Percentiles rank a stretch among this genome's conserved stretches.
phyloP scores from a whole-genome alignment of 129 eudicot genomes.

The Lonicera japonica region DNA sequence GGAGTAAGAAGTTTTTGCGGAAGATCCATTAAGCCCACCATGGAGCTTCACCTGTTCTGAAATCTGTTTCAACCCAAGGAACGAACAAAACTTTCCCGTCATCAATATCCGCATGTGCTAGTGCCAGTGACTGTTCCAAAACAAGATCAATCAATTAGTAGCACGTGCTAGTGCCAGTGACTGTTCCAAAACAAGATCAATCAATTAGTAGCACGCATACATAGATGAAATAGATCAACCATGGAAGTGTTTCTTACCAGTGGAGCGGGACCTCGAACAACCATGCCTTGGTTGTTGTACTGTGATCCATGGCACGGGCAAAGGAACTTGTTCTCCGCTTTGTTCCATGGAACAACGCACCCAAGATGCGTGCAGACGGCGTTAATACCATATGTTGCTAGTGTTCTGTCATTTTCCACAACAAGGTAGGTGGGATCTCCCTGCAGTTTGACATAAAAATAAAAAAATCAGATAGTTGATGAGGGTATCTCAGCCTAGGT shows the following conservation, averaged over 20 bases:
- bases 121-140: slow-evolving; percentile 72
- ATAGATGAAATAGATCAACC: neutral
- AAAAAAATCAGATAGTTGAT: neutral
- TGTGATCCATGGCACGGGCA: slow-evolving; percentile 97
- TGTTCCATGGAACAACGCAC: slow-evolving; percentile 89
- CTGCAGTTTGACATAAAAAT: slow-evolving; percentile 26
- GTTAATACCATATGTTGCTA: slow-evolving; percentile 74
- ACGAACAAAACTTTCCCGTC: slow-evolving; percentile 73
- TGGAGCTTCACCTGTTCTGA: slow-evolving; percentile 82
- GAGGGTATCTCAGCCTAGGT: no score
- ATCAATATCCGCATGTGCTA: slow-evolving; percentile 68
- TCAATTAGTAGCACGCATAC: neutral
- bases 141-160: neutral
- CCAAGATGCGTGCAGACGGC: slow-evolving; percentile 95
- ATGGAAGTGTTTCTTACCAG: slow-evolving; percentile 39
- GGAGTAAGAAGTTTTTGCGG: neutral
- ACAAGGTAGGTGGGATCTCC: slow-evolving; percentile 93
- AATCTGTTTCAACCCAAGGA: slow-evolving; percentile 81
- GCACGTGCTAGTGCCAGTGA: neutral
- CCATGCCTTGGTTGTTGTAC: slow-evolving; percentile 63
- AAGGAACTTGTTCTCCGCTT: slow-evolving; percentile 87
- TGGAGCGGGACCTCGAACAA: slow-evolving; percentile 76
- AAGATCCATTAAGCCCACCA: slow-evolving; percentile 65
- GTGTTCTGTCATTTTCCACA: slow-evolving; percentile 60
- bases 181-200: neutral